Evolutionary conservation across 2,329 filamentous ascomycete species (phyloP), one percentile per base, ranked within the genome.

Genomic region (Aspergillus spinulosporus): DNA sequence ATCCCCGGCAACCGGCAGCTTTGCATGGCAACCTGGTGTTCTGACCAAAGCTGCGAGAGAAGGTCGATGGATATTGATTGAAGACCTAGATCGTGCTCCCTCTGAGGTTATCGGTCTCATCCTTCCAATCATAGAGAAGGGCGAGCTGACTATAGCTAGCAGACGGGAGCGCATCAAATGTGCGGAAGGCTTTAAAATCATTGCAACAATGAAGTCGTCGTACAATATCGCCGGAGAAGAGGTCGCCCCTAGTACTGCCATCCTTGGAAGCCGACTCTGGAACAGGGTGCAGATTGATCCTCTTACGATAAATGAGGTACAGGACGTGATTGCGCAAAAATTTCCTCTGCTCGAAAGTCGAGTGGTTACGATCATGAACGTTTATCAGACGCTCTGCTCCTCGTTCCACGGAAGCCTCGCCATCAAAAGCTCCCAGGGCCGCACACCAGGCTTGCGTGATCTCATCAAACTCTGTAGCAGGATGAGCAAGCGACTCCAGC

Each of bases 31-130:
- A 58, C 85, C 94, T 2, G 94, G 94, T 74, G 90, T 97, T 15
- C 78, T 99, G 64, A 97, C 94, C 0, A 96, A 91, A 31, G 95
- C 95, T 36, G 92, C 97, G 2, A 88, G 84, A 68, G 93, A 99
- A 78, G 95, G 94, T 12, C 84, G 93, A 67, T 99, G 94, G 95
- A 89, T 99, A 5, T 80, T 99, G 62, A 95, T 99, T 57, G 95
- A 99, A 73, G 95, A 99, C 72, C 81, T 99, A 40, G 92, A 99
- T 70, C 87, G 93, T 60, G 94, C 94, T 8, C 94, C 95, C 3
- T 93, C 90, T 62, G 94, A 99, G 73, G 90, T 99, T 47, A 86
- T 99, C 72, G 96, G 93, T 70, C 92, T 92, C 11, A 83, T 99
- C 29, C 80, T 99, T 28, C 94, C 95, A 7, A 81, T 99, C 6